phyloP scores from a whole-genome alignment of 306 rosid species.

The Heteromeles arbutifolia region DNA sequence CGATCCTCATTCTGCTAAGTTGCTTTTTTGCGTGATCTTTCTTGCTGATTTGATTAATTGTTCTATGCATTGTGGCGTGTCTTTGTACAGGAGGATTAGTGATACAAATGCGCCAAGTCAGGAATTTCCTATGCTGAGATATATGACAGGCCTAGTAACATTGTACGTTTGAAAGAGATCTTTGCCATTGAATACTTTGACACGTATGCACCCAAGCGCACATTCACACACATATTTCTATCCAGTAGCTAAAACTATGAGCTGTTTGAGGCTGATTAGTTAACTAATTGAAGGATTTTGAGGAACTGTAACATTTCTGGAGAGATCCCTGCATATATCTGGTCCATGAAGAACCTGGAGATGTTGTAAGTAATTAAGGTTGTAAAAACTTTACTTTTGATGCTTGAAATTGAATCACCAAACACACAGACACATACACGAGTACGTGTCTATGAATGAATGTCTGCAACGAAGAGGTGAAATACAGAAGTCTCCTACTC shows the following conservation, averaged over 20 bases:
- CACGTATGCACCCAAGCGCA: not conserved
- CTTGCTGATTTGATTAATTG: not conserved
- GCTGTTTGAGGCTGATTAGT: not conserved
- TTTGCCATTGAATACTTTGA: not conserved
- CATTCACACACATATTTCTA: not conserved
- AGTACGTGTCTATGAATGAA: not conserved
- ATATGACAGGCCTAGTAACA: not conserved
- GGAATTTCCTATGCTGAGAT: constrained; percentile 5
- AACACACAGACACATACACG: not conserved
- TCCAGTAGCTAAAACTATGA: not conserved
- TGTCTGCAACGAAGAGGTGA: not conserved
- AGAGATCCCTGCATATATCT: constrained; percentile 51
- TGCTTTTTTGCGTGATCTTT: not conserved
- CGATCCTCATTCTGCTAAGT: not conserved
- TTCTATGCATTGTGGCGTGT: not conserved
- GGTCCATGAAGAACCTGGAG: constrained; percentile 31
- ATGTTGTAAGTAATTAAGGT: constrained; percentile 51
- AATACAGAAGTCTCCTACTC: not conserved
- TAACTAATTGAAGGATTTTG: constrained; percentile 44
- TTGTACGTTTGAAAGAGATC: constrained; percentile 7
- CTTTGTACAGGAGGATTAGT: constrained; percentile 13
- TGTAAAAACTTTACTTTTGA: not conserved
- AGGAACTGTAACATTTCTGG: constrained; percentile 72
- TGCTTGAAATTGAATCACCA: not conserved
- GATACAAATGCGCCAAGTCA: constrained; percentile 12